phyloP scores from a whole-genome alignment of 2,329 filamentous ascomycete genomes.

The Onygenales sp. region DNA sequence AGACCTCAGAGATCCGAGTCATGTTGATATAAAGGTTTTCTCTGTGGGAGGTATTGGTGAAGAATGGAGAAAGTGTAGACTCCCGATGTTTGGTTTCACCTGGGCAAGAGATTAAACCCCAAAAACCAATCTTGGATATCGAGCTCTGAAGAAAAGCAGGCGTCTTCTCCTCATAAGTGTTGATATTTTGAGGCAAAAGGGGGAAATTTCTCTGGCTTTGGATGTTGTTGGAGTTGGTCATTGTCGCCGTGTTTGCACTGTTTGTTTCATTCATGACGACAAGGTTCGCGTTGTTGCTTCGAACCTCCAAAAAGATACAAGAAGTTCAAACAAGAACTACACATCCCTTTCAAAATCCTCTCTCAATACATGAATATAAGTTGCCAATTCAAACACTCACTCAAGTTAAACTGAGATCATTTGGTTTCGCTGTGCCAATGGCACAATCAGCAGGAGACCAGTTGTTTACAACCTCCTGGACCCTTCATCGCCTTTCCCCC shows the following conservation, averaged over 20 bases:
- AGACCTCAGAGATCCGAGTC: too few relatives aligned
- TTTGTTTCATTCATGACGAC: neutral
- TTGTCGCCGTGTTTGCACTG: neutral
- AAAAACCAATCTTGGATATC: too few relatives aligned
- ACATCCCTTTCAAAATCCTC: neutral
- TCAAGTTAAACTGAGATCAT: neutral
- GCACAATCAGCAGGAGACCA: slow-evolving; percentile 7
- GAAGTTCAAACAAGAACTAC: neutral
- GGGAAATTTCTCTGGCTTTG: too few relatives aligned
- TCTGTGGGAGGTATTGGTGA: too few relatives aligned
- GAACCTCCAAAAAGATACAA: neutral
- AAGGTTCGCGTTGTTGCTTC: neutral
- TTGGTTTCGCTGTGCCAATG: slow-evolving; percentile 2
- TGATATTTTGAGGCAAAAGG: too few relatives aligned
- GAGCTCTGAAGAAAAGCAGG: too few relatives aligned
- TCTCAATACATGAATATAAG: neutral
- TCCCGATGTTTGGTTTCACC: too few relatives aligned
- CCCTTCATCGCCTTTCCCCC: slow-evolving; percentile 45
- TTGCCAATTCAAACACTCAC: neutral
- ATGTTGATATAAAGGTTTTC: too few relatives aligned
- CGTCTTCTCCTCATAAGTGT: too few relatives aligned
- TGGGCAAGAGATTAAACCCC: too few relatives aligned
- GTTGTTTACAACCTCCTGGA: slow-evolving; percentile 46
- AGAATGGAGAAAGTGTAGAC: too few relatives aligned
- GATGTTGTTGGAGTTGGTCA: neutral